Conservation (phyloP, 2,329 filamentous ascomycete species). For the Stemphylium beticola region DNA sequence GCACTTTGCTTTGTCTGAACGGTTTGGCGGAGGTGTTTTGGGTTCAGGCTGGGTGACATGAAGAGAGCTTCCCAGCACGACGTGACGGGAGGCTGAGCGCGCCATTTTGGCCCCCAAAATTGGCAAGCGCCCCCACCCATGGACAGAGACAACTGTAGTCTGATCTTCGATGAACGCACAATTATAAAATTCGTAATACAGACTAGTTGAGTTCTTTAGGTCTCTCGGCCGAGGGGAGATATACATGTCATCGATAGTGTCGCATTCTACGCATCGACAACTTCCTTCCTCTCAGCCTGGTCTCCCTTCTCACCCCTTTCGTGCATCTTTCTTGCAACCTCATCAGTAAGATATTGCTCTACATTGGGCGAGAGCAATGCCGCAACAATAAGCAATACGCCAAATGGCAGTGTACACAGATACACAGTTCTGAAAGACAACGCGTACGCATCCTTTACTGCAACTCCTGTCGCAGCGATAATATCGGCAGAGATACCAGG, state of each 20-base stretch:
- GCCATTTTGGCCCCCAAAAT: not conserved
- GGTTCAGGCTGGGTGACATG: not conserved
- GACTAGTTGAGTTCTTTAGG: too few species aligned
- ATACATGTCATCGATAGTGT: too few species aligned
- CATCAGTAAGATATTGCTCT: slow-evolving; percentile 52
- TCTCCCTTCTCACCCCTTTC: slow-evolving; percentile 19
- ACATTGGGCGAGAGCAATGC: slow-evolving; percentile 52
- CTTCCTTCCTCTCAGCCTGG: slow-evolving; percentile 20
- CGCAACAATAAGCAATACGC: slow-evolving; percentile 45
- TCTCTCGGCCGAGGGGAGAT: too few species aligned
- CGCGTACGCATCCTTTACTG: slow-evolving; percentile 52
- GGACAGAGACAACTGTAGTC: too few species aligned
- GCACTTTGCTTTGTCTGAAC: too few species aligned
- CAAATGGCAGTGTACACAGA: slow-evolving; percentile 49
- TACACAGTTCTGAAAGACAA: slow-evolving; percentile 56
- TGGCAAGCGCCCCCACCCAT: not conserved
- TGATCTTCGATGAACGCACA: too few species aligned
- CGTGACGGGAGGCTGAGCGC: not conserved
- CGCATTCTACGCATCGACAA: slow-evolving; percentile 10
- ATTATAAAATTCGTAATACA: too few species aligned
- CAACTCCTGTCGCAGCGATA: slow-evolving; percentile 39
- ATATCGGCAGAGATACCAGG: slow-evolving; percentile 36
- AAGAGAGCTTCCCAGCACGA: not conserved
- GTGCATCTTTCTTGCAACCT: slow-evolving; percentile 55
- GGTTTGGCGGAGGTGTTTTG: not conserved